These are phyloP conservation scores for Russula earlei DNA, from an alignment of 768 basidiomycete species.

Conservation along the genomic window DNA sequence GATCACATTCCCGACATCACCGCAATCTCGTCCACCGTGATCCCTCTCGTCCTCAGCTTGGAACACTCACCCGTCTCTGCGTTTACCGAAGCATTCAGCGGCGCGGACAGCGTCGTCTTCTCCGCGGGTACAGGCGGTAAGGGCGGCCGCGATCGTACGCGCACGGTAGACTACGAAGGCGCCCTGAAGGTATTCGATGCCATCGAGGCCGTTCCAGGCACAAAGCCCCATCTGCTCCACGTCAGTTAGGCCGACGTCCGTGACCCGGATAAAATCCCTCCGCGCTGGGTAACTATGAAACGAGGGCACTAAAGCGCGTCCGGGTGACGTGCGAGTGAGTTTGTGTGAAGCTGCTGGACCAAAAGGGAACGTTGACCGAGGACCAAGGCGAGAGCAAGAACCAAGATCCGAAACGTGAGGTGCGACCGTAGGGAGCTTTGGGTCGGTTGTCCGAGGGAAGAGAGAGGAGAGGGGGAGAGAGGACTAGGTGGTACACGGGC, in stretches of 20 bases:
- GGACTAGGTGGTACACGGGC: too few relatives aligned
- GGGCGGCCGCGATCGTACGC: constrained; percentile 45
- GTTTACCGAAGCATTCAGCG: constrained; percentile 38
- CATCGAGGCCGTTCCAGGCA: constrained; percentile 39
- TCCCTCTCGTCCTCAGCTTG: constrained; percentile 46
- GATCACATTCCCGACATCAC: constrained; percentile 41
- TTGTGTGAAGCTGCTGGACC: too few relatives aligned
- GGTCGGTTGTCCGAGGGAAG: too few relatives aligned
- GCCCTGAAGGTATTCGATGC: constrained; percentile 65
- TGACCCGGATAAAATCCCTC: constrained; percentile 39
- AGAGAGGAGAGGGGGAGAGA: too few relatives aligned
- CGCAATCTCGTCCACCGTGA: constrained; percentile 29
- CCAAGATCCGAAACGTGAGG: too few relatives aligned
- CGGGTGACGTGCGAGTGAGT: too few relatives aligned
- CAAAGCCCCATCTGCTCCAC: constrained; percentile 46
- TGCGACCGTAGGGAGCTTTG: too few relatives aligned
- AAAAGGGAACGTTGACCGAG: too few relatives aligned
- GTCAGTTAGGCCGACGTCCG: constrained; percentile 53
- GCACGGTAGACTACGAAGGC: constrained; percentile 51
- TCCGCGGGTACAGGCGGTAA: constrained; percentile 47
- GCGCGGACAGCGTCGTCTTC: constrained; percentile 31
- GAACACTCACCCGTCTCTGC: constrained; percentile 40
- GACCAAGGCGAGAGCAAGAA: too few relatives aligned
- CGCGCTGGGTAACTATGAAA: constrained; percentile 38
- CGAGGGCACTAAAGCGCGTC: too few relatives aligned